These are phyloP conservation scores for Solanum clarkiae DNA, from an alignment of 257 asterid species.

Conservation along the genomic window DNA sequence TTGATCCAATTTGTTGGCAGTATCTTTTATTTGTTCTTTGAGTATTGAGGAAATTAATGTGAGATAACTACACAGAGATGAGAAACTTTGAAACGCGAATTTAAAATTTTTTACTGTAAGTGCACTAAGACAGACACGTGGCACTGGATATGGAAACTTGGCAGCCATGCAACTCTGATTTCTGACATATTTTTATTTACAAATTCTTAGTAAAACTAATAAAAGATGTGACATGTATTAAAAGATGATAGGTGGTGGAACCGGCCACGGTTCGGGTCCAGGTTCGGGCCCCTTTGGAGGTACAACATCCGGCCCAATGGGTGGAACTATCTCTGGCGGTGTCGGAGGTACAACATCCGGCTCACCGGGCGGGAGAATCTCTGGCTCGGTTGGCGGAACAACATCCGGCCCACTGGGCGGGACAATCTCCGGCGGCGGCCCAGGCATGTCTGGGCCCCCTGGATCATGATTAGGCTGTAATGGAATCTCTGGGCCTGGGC, in stretches of 20 bases:
- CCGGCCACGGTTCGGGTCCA: background rate
- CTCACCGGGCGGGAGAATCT: background rate
- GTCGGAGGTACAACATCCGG: background rate
- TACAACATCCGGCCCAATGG: background rate
- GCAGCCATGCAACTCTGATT: background rate
- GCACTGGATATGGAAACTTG: background rate
- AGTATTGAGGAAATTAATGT: background rate
- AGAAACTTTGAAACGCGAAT: background rate
- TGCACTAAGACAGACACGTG: background rate
- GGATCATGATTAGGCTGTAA: conserved; percentile 17
- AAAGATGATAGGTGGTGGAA: background rate
- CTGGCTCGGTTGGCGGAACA: background rate
- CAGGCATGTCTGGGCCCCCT: background rate
- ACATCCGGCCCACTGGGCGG: background rate
- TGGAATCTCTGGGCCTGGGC: conserved; percentile 15
- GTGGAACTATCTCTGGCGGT: background rate
- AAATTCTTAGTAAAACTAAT: no score
- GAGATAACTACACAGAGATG: no score
- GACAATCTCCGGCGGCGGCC: background rate
- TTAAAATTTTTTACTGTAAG: background rate
- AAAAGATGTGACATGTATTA: background rate
- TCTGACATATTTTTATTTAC: no score
- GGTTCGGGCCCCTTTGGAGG: background rate
- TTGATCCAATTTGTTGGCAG: background rate
- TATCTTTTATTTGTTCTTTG: background rate